Percentiles rank a stretch among this genome's conserved stretches.
These are phyloP conservation scores for Spiraea crenata DNA, from an alignment of 331 rosid genomes.

Conservation along the genomic window DNA sequence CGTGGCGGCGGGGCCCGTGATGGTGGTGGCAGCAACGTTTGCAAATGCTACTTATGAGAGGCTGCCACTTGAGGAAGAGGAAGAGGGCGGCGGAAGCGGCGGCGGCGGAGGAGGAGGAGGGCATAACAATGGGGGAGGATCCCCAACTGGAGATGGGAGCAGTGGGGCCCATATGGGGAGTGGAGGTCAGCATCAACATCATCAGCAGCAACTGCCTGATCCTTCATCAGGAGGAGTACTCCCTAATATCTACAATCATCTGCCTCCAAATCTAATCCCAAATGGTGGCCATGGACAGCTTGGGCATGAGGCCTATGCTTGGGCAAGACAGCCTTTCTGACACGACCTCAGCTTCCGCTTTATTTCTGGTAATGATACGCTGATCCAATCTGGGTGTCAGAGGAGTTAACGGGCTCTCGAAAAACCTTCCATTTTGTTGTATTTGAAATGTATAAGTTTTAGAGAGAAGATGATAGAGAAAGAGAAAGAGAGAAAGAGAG, in stretches of 20 bases:
- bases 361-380: too few species aligned
- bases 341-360: too few species aligned
- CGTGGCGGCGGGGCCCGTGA: constrained; percentile 88
- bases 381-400: too few species aligned
- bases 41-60: constrained; percentile 92
- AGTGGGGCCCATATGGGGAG: constrained; percentile 37
- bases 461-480: constrained; percentile 2
- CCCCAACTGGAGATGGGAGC: constrained; percentile 49
- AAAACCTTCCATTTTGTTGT: constrained; percentile 9
- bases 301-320: constrained; percentile 72
- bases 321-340: constrained; percentile 68
- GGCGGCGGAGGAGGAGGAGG: constrained; percentile 22
- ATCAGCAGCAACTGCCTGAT: constrained; percentile 46
- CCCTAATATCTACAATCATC: constrained; percentile 42
- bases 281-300: constrained; percentile 57
- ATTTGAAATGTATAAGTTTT: constrained; percentile 1
- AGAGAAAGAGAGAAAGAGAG: not conserved
- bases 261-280: constrained; percentile 66
- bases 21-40: constrained; percentile 91
- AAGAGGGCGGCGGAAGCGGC: constrained; percentile 53
- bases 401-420: too few species aligned
- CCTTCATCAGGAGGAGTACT: constrained; percentile 40
- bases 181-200: constrained; percentile 3
- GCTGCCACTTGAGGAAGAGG: constrained; percentile 72
- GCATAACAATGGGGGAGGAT: constrained; percentile 18